phyloP scores from a whole-genome alignment of 2,329 filamentous ascomycete genomes.

The Beauveria medogensis region DNA sequence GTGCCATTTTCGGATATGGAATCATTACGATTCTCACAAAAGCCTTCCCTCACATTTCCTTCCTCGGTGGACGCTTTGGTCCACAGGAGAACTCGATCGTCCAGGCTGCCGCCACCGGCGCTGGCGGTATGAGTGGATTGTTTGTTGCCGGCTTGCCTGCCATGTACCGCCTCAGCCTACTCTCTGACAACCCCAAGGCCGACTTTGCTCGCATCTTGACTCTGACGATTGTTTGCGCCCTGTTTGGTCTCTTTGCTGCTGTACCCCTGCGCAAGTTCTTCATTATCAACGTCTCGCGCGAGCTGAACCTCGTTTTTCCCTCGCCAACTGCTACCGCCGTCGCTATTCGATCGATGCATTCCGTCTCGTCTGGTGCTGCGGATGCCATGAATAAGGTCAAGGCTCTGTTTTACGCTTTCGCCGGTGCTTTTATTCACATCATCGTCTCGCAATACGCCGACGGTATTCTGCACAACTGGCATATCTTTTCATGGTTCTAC shows the following conservation, averaged over 20 bases:
- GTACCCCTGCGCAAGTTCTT: conserved; percentile 60
- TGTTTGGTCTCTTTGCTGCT: conserved; percentile 57
- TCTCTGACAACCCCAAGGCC: conserved; percentile 39
- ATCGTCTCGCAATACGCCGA: conserved; percentile 51
- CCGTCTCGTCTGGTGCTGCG: conserved; percentile 39
- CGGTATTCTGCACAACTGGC: conserved; percentile 54
- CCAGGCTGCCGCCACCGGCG: conserved; percentile 51
- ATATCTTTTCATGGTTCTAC: conserved; percentile 44
- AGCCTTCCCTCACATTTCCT: conserved; percentile 38
- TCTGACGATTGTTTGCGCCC: conserved; percentile 52
- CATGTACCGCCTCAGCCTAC: conserved; percentile 47
- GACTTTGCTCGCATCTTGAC: conserved; percentile 53
- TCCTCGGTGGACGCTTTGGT: conserved; percentile 47
- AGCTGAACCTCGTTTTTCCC: conserved; percentile 52
- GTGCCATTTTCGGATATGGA: conserved; percentile 52
- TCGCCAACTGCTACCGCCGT: conserved; percentile 52
- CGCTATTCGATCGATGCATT: conserved; percentile 56
- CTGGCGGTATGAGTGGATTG: conserved; percentile 48
- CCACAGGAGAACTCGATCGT: conserved; percentile 56
- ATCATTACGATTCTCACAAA: conserved; percentile 47
- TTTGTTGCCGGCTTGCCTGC: conserved; percentile 54
- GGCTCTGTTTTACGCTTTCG: conserved; percentile 44
- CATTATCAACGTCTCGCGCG: conserved; percentile 55
- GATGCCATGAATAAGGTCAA: conserved; percentile 50
- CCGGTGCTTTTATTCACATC: conserved; percentile 41